Evolutionary conservation across 2,329 filamentous ascomycete genomes (phyloP).

Genomic region (Exophiala lecanii-corni): DNA sequence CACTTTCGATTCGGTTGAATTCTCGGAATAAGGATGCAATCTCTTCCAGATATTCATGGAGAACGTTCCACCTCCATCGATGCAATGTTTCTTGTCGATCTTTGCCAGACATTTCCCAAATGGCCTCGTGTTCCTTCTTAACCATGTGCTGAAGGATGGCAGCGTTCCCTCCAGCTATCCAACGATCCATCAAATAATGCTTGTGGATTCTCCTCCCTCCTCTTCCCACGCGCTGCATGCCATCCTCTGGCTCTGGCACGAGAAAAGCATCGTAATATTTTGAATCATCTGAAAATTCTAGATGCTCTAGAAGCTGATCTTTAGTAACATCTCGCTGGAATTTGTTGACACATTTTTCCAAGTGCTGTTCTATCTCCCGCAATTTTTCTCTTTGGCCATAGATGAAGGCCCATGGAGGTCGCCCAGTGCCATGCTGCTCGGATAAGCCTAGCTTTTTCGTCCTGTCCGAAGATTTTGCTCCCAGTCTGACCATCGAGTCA

Average conservation of each 20-base stretch:
- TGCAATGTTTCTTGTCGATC: conserved; percentile 31
- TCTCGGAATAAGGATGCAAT: conserved; percentile 1
- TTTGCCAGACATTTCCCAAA: conserved; percentile 52
- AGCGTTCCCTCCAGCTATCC: conserved; percentile 46
- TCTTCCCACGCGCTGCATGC: conserved; percentile 45
- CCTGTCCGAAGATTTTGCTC: conserved; percentile 44
- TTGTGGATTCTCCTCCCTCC: conserved; percentile 40
- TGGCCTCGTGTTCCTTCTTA: conserved; percentile 22
- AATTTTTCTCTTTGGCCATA: conserved; percentile 37
- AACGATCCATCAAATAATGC: conserved; percentile 52
- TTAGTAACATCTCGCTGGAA: conserved; percentile 20
- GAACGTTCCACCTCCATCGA: conserved; percentile 2
- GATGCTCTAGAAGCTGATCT: conserved; percentile 38
- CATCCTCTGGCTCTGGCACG: conserved; percentile 44
- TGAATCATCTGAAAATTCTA: conserved; percentile 51
- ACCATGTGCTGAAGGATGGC: conserved; percentile 39
- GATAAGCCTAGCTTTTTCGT: conserved; percentile 40
- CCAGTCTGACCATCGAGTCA: conserved; percentile 44
- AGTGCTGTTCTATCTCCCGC: conserved; percentile 25
- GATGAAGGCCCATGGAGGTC: conserved; percentile 38
- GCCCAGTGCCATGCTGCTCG: conserved; percentile 26
- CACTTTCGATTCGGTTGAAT: conserved; percentile 3
- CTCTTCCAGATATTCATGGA: conserved; percentile 2
- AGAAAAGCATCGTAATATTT: conserved; percentile 55
- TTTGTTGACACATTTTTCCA: conserved; percentile 23